phyloP scores from a whole-genome alignment of 2,329 filamentous ascomycete species.

The Ceratocystis harringtonii region DNA sequence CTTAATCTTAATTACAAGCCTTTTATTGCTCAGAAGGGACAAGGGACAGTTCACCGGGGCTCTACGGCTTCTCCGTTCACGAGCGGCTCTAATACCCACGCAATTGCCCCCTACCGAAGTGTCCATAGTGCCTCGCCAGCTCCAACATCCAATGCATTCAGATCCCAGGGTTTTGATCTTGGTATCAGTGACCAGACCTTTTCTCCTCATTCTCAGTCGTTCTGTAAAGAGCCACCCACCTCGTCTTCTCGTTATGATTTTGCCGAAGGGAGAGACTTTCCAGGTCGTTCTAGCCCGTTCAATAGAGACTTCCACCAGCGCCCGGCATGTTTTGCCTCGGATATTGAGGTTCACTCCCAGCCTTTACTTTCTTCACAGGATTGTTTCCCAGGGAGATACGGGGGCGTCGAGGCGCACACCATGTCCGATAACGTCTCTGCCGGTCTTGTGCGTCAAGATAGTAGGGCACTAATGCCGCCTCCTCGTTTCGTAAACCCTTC shows the following conservation, averaged over 20 bases:
- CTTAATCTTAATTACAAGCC: constrained; percentile 13
- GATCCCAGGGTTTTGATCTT: constrained; percentile 2
- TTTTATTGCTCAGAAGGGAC: constrained; percentile 7
- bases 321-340: not conserved
- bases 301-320: not conserved
- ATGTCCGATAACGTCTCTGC: not conserved
- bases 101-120: constrained; percentile 1
- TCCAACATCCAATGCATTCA: constrained; percentile 3
- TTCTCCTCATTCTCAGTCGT: not conserved
- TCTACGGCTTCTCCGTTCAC: constrained; percentile 14
- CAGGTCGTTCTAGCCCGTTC: not conserved
- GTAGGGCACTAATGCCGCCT: not conserved
- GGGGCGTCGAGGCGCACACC: not conserved
- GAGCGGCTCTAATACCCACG: not conserved
- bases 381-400: not conserved
- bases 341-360: not conserved
- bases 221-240: not conserved
- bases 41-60: not conserved
- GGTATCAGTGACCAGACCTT: not conserved
- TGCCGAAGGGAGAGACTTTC: not conserved
- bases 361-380: not conserved
- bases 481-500: not conserved
- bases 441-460: not conserved
- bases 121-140: constrained; percentile 14
- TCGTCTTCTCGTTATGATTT: not conserved